Evolutionary conservation across 306 rosid genomes (phyloP).

Genomic region (Carpinus fangiana): DNA sequence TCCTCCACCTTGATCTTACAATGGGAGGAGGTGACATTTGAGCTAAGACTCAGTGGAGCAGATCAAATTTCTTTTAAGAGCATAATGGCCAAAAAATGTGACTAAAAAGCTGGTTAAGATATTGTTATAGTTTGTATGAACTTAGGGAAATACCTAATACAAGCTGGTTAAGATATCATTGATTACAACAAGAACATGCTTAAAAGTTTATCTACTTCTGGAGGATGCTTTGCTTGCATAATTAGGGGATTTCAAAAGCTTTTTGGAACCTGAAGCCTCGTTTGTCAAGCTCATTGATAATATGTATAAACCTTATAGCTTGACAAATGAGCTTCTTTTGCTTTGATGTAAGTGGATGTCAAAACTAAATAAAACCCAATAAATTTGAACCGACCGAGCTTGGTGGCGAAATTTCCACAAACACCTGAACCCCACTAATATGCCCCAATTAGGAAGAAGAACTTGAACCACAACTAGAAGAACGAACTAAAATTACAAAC

Average conservation of each 20-base stretch:
- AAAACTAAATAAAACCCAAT: neutral
- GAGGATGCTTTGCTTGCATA: neutral
- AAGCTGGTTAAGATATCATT: neutral
- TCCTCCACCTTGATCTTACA: neutral
- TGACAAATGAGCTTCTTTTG: neutral
- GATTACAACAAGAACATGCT: neutral
- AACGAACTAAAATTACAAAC: neutral
- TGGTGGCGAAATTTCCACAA: neutral
- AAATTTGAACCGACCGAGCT: neutral
- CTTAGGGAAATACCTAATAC: no score
- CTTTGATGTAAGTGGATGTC: neutral
- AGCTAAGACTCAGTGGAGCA: neutral
- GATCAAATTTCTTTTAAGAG: neutral
- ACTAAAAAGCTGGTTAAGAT: neutral
- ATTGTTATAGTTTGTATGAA: no score
- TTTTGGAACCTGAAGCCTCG: neutral
- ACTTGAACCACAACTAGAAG: neutral
- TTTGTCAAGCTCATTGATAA: neutral
- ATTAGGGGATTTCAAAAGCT: no score
- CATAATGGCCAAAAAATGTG: neutral
- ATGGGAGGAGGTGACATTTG: neutral
- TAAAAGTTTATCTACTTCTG: neutral
- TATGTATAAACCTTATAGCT: neutral
- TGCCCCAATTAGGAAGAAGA: neutral
- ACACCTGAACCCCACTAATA: neutral